phyloP scores from a whole-genome alignment of 106 monocot genomes.

The Allium sativum region DNA sequence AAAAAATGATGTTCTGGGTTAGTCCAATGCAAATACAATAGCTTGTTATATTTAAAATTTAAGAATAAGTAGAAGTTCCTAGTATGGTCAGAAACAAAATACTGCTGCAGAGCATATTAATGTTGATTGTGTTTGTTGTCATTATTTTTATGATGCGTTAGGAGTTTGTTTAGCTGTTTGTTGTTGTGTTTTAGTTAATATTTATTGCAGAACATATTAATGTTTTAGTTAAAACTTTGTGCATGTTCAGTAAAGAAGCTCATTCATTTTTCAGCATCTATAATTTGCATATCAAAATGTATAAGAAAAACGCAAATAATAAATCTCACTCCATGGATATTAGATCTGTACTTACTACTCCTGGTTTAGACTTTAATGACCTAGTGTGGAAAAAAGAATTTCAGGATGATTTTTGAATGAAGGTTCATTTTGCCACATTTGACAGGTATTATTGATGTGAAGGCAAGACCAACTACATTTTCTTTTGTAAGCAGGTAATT shows the following conservation, averaged over 20 bases:
- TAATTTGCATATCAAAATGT: conserved; percentile 8
- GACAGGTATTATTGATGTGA: conserved; percentile 49
- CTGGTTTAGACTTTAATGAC: conserved; percentile 40
- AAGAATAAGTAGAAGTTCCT: no score
- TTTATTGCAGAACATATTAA: no score
- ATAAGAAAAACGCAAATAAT: conserved; percentile 10
- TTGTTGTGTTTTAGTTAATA: no score
- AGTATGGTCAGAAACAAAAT: no score
- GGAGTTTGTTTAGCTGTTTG: no score
- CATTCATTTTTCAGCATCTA: conserved; percentile 1
- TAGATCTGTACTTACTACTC: conserved; percentile 19
- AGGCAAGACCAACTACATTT: conserved; percentile 57
- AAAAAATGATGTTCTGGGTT: no score
- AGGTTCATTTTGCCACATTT: conserved; percentile 60
- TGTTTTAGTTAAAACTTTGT: no score
- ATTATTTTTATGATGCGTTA: no score
- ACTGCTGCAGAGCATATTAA: no score
- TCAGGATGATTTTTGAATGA: conserved; percentile 46
- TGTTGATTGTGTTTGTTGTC: no score
- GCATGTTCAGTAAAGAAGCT: conserved; percentile 4
- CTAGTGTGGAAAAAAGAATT: conserved; percentile 49
- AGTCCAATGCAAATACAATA: no score
- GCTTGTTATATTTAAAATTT: no score
- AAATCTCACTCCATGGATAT: conserved; percentile 9
- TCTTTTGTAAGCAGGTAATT: conserved; percentile 46